A percentile compares a stretch with the other conserved stretches of the same genome.
These are phyloP conservation scores for Sporisorium iseilematis-ciliati DNA, from an alignment of 1,284 basidiomycete genomes.

Conservation along the genomic window DNA sequence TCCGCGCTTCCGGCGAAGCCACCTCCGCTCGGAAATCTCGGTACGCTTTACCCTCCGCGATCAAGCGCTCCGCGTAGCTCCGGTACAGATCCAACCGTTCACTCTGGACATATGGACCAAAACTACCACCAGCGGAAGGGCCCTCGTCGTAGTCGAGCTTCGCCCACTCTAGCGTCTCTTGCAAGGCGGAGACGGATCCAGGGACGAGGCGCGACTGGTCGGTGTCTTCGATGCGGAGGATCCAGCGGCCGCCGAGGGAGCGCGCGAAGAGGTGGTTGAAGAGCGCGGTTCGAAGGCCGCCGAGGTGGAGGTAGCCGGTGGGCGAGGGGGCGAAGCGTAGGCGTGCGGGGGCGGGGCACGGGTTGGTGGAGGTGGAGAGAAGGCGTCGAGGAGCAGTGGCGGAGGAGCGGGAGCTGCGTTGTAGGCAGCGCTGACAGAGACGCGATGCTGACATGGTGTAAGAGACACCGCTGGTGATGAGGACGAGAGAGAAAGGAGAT, in stretches of 20 bases:
- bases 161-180: constrained; percentile 87
- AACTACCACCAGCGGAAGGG: constrained; percentile 71
- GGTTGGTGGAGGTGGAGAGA: not conserved
- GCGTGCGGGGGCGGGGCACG: constrained; percentile 50
- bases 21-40: constrained; percentile 86
- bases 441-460: constrained; percentile 2
- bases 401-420: not conserved
- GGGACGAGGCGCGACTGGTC: constrained; percentile 78
- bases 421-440: not conserved
- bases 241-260: constrained; percentile 86
- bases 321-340: constrained; percentile 96
- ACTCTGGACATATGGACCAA: constrained; percentile 75
- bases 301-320: constrained; percentile 92
- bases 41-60: constrained; percentile 90
- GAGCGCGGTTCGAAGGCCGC: constrained; percentile 93
- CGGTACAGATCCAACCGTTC: constrained; percentile 88
- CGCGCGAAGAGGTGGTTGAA: constrained; percentile 90
- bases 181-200: constrained; percentile 84
- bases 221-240: constrained; percentile 94
- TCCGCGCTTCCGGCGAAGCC: constrained; percentile 73
- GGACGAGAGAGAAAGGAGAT: too few relatives aligned
- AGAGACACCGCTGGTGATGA: not conserved
- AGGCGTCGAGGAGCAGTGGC: not conserved
- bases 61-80: constrained; percentile 78
- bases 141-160: constrained; percentile 92